phyloP scores from a whole-genome alignment of 257 asterid genomes.

The Solanum clarkiae region DNA sequence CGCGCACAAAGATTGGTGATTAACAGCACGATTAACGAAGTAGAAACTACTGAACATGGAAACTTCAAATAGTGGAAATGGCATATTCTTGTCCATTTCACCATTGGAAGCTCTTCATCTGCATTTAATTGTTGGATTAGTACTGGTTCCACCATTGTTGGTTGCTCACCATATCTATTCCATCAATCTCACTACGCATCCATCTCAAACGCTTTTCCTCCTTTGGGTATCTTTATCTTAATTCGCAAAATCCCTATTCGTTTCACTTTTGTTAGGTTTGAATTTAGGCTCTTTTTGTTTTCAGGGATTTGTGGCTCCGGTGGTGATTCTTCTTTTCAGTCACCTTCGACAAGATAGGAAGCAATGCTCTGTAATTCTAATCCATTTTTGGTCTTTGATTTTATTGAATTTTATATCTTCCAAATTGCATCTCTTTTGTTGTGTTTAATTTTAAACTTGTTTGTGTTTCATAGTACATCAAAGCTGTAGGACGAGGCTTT shows the following conservation, averaged over 20 bases:
- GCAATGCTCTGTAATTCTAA: conserved; percentile 37
- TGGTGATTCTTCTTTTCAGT: conserved; percentile 43
- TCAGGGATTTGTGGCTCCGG: background rate
- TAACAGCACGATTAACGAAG: background rate
- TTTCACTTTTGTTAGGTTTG: background rate
- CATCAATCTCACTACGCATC: conserved; percentile 27
- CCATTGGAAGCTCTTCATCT: conserved; percentile 29
- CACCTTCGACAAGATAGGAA: conserved; percentile 36
- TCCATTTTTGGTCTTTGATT: background rate
- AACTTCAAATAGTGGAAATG: background rate
- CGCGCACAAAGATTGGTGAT: background rate
- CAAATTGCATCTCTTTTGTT: background rate
- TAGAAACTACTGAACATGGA: background rate
- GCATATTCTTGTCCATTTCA: conserved; percentile 2
- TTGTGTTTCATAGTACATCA: conserved; percentile 29
- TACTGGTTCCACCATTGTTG: conserved; percentile 45
- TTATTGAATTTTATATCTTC: background rate
- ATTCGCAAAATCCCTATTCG: background rate
- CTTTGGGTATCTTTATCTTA: conserved; percentile 34
- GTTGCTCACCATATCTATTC: conserved; percentile 33
- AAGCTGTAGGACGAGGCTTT: conserved; percentile 55
- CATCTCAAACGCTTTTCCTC: conserved; percentile 37
- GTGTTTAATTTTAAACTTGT: background rate
- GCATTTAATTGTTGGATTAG: conserved; percentile 51
- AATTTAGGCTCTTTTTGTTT: background rate